Evolutionary conservation across 2,329 filamentous ascomycete species (phyloP), one percentile per base, ranked within the genome.

Genomic region (Tolypocladium tropicale): DNA sequence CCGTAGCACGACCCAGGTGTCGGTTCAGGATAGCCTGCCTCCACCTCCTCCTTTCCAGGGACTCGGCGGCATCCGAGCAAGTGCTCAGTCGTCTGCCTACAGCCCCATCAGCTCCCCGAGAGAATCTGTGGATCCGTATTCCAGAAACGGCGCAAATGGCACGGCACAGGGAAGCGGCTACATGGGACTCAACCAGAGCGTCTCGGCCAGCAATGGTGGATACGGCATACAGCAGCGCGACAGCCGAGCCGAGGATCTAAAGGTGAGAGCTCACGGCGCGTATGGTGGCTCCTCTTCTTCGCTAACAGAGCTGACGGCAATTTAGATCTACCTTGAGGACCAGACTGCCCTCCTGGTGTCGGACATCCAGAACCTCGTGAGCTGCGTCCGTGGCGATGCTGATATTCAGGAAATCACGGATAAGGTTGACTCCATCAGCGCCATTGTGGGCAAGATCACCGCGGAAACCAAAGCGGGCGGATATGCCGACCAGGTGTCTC

Each of bases 361-460:
- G 61, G 88, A 84, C 49, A 91, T 95, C 60, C 89, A 94, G 70
- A 82, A 84, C n/a, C 80, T 95, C 9, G 89, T 95, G 51, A 79
- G 81, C 55, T 83, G 83, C 33, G 86, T 91, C 59, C 85, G 88
- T 55, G 77, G 79, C 53, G 82, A 88, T 61, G 81, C 81, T 33
- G 74, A 78, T 32, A 80, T 88, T 57, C 76, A 80, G 56, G 79
- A 83, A 57, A 85, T 95, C 58, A 81, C 81, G 30, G 78, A 76
- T n/a, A 82, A 90, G 67, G 86, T 94, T 59, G 77, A 77, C 55
- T 80, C 84, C 55, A 93, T 94, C 63, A 81, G 82, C 7, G 78
- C 78, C 39, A 83, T 90, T 28, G 87, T 94, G 18, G 81, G 81
- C 55, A 85, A 85, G 57, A 86, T 92, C 9, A 80, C 89, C 18